phyloP scores from a whole-genome alignment of 352 stramenopile species.

The Phytophthora pisi region DNA sequence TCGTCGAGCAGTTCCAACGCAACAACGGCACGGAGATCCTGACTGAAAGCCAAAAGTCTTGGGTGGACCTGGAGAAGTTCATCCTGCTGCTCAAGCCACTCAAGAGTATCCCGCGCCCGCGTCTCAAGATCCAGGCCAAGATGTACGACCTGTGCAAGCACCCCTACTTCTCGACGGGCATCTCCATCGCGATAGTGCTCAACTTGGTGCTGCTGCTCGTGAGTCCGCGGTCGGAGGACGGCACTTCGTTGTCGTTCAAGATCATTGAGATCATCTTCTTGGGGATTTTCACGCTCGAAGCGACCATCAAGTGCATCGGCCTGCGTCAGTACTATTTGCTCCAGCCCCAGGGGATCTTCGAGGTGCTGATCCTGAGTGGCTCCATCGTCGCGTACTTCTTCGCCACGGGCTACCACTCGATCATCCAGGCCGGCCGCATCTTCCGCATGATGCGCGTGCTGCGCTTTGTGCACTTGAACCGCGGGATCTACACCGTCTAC shows the following conservation, averaged over 20 bases:
- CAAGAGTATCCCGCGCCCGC: constrained; percentile 56
- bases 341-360: constrained; percentile 57
- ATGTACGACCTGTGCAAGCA: constrained; percentile 71
- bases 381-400: constrained; percentile 74
- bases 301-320: constrained; percentile 59
- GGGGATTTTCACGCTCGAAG: constrained; percentile 60
- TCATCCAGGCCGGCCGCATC: constrained; percentile 74
- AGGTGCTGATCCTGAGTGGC: constrained; percentile 63
- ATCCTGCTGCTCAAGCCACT: constrained; percentile 72
- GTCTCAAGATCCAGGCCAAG: constrained; percentile 26
- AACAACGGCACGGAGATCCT: constrained; percentile 86
- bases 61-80: constrained; percentile 84
- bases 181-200: constrained; percentile 71
- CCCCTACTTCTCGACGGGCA: constrained; percentile 53
- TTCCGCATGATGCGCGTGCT: constrained; percentile 83
- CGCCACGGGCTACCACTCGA: constrained; percentile 59
- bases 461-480: constrained; percentile 75
- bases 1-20: constrained; percentile 85
- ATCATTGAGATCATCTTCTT: constrained; percentile 79
- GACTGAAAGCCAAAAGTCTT: constrained; percentile 78
- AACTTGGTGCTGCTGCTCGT: constrained; percentile 74
- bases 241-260: constrained; percentile 43
- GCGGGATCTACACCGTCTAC: constrained; percentile 75
- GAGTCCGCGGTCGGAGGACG: constrained; percentile 46
- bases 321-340: constrained; percentile 74